phyloP scores from a whole-genome alignment of 2,329 filamentous ascomycete species.

The Bipolaris bicolor region DNA sequence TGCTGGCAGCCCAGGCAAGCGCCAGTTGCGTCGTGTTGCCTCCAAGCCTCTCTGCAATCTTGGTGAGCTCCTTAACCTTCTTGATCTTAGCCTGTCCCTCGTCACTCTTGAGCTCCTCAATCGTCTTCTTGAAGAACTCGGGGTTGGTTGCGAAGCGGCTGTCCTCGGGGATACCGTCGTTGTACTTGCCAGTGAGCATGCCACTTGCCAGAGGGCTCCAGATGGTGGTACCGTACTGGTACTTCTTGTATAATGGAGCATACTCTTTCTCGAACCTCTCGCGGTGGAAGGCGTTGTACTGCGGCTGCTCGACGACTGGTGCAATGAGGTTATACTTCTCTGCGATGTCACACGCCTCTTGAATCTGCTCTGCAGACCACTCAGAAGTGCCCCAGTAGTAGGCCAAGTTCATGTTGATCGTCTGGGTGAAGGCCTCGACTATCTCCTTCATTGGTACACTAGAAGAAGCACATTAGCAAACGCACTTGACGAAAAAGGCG shows the following conservation, averaged over 20 bases:
- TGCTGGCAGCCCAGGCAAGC: constrained; percentile 66
- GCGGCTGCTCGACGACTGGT: constrained; percentile 60
- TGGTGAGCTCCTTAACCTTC: constrained; percentile 63
- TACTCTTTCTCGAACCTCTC: constrained; percentile 68
- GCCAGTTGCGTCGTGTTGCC: constrained; percentile 59
- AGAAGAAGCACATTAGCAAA: constrained; percentile 8
- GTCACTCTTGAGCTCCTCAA: constrained; percentile 58
- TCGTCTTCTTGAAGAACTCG: constrained; percentile 63
- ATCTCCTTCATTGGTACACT: constrained; percentile 68
- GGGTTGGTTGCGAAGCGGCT: constrained; percentile 66
- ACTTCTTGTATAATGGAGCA: constrained; percentile 62
- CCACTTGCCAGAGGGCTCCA: constrained; percentile 64
- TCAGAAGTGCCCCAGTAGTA: constrained; percentile 63
- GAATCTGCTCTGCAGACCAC: constrained; percentile 65
- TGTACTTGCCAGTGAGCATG: constrained; percentile 68
- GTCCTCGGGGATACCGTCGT: constrained; percentile 65
- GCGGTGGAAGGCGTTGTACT: constrained; percentile 68
- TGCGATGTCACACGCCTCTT: constrained; percentile 64
- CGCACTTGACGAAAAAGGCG: too few relatives aligned
- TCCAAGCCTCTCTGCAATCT: constrained; percentile 57
- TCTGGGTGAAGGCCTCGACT: constrained; percentile 61
- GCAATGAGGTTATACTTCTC: constrained; percentile 69
- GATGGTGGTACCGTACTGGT: constrained; percentile 61
- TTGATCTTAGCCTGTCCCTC: constrained; percentile 62
- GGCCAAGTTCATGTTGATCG: constrained; percentile 62